A percentile compares a stretch with the other conserved stretches of the same genome.
phyloP scores from a whole-genome alignment of 495 filamentous ascomycete genomes.

The Lophiostoma macrostomum region DNA sequence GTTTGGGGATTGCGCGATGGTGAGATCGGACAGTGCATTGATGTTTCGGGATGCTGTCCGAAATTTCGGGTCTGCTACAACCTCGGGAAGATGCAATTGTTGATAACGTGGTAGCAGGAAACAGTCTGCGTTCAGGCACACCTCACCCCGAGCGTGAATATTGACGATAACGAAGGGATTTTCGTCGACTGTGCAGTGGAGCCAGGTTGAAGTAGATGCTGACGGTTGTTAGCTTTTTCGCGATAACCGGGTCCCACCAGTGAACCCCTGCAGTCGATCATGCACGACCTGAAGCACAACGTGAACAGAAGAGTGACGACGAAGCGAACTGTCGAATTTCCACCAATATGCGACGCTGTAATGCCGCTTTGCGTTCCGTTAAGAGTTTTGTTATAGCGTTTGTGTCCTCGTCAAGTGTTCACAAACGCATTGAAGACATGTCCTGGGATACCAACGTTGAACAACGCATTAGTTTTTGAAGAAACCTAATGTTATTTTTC shows the following conservation, averaged over 20 bases:
- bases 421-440: too few species aligned
- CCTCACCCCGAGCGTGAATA: neutral
- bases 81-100: neutral
- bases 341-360: slow-evolving; percentile 5
- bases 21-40: slow-evolving; percentile 22
- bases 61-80: neutral
- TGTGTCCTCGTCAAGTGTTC: too few species aligned
- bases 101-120: neutral
- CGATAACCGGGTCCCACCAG: neutral
- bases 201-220: neutral
- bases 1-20: slow-evolving; percentile 19
- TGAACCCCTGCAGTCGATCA: slow-evolving; percentile 27
- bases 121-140: too few species aligned
- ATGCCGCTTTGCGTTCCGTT: slow-evolving; percentile 5
- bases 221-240: neutral
- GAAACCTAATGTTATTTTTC: too few species aligned
- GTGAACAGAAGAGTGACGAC: slow-evolving; percentile 5
- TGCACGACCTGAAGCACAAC: slow-evolving; percentile 23
- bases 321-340: neutral
- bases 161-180: neutral
- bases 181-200: neutral
- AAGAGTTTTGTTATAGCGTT: too few species aligned
- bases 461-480: too few species aligned
- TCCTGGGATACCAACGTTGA: too few species aligned
- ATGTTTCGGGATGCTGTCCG: slow-evolving; percentile 15